Base-by-base conservation (phyloP, 139 green algal genomes). In the Chlamydomonas applanata region DNA sequence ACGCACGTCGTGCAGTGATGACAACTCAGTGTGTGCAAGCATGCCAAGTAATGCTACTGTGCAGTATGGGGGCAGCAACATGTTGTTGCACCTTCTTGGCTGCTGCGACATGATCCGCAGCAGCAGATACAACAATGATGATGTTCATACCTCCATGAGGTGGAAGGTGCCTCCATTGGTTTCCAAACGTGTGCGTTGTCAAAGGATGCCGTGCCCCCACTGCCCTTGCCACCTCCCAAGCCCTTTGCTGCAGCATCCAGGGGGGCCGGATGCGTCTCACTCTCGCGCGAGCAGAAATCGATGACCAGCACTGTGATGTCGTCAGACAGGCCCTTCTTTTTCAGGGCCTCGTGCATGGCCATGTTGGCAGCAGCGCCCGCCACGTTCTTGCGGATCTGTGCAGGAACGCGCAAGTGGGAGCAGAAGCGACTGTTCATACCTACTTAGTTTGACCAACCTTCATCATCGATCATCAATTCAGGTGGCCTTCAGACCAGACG, bases 261-360 rank as follows among this genome's bases (percentile, higher is more conserved):
- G 7, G 56, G 34, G 11, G 46, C 66, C 24, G 54, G 20, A 14
- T 71, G 45, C 30, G 46, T 46, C 49, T 86, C 85, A 1, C 11
- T 33, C 2, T 11, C 25, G 1, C 67, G 29, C 0, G 85, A 79
- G 33, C 86, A 60, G 25, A 92, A 85, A 76, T 70, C 76, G 7
- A 73, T 61, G 7, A 82, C 60, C 17, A 82, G 4, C 4, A 82
- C 70, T 7, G 82, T 89, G 40, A 93, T 82, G 75, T 93, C 88
- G 27, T 93, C 88, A 9, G 79, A 72, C 3, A 90, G 59, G 4
- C 25, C 3, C 56, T 86, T 82, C 57, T 83, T 81, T 54, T 86
- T 84, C 22, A 91, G 64, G 17, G 86, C 86, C 56, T 61, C 36
- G 16, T 69, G 54, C 45, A 69, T 62, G 1, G 75, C 75, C 4